A percentile compares a stretch with the other conserved stretches of the same genome.
These are phyloP conservation scores for Lichenothelia convexa DNA, from an alignment of 495 filamentous ascomycete genomes.

Conservation along the genomic window DNA sequence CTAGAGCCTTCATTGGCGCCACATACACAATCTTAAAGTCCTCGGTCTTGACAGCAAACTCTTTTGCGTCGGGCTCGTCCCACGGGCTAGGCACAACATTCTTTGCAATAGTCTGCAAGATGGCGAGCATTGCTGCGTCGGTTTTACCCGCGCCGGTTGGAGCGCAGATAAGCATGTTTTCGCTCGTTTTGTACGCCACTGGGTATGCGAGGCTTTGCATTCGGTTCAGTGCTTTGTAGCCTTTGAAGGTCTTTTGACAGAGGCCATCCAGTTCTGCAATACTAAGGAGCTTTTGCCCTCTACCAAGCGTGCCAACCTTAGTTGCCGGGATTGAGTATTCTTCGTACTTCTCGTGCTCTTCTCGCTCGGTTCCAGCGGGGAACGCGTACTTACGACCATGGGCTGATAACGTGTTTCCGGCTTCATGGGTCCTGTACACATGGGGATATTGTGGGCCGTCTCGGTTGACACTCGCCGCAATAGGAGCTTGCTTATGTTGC, in stretches of 20 bases:
- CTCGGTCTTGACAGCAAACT: constrained; percentile 60
- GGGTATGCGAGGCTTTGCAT: constrained; percentile 97
- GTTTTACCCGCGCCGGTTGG: constrained; percentile 98
- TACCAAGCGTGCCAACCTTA: constrained; percentile 53
- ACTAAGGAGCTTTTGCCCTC: constrained; percentile 51
- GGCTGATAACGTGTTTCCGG: constrained; percentile 64
- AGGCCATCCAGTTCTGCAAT: constrained; percentile 77
- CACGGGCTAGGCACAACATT: constrained; percentile 62
- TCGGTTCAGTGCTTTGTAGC: constrained; percentile 81
- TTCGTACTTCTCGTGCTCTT: constrained; percentile 45
- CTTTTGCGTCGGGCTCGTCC: constrained; percentile 50
- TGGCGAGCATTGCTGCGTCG: constrained; percentile 91
- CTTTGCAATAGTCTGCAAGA: constrained; percentile 74
- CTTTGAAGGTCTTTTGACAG: constrained; percentile 79
- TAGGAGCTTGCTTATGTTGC: constrained; percentile 60
- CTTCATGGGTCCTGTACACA: constrained; percentile 64
- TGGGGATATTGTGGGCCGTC: constrained; percentile 66
- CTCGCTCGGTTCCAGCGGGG: constrained; percentile 15
- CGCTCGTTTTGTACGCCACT: constrained; percentile 84
- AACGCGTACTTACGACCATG: constrained; percentile 55
- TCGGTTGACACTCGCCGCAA: constrained; percentile 43
- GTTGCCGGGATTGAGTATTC: constrained; percentile 74
- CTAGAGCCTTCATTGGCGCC: constrained; percentile 93
- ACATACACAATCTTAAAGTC: constrained; percentile 99
- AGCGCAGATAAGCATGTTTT: constrained; percentile 98